Base-by-base conservation (phyloP, 257 asterid genomes). In the Penstemon newberryi region DNA sequence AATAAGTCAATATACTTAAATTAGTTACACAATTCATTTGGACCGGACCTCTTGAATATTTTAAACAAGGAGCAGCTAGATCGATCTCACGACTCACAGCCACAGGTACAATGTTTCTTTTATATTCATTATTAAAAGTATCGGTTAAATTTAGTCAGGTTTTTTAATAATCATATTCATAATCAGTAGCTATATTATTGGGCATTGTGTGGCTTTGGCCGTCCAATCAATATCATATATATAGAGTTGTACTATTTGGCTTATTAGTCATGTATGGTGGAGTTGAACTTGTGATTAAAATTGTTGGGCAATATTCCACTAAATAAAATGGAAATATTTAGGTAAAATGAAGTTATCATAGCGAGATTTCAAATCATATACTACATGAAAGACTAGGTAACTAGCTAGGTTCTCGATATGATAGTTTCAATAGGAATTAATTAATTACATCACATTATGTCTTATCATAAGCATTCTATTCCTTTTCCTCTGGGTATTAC, bases 221-320 rank as follows among this genome's bases (percentile, higher is more conserved):
- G 33, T 25, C 55, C 68, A 19, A 63, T 46, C 8, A 15, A 15
- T 15, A 15, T 15, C 18, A 15, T 15, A 15, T 15, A 63, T 63
- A 25, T 4, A 45, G 8, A 4, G 12, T 39, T 40, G 65, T 25
- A 25, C 33, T 25, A 25, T 25, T 1, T 25, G 33, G 33, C 1
- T 25, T 25, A 25, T 25, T 25, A 25, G 33, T 25, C 33, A 59
- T 12, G 44, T 25, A 36, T 44, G 44, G 41, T 62, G 18, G 56
- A 69, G 45, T 57, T 45, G 53, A 65, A 63, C 63, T 70, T 71
- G 63, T 66, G 73, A 63, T 66, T 68, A 65, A 67, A 69, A 51
- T 45, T 77, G 82, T 73, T 73, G 63, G 78, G 78, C 66, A 64
- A 60, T 61, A 25, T 58, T 69, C 73, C 81, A 77, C 72, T 15